These are phyloP conservation scores for Stereum hirsutum DNA, from an alignment of 1,284 basidiomycete species.

Conservation along the genomic window DNA sequence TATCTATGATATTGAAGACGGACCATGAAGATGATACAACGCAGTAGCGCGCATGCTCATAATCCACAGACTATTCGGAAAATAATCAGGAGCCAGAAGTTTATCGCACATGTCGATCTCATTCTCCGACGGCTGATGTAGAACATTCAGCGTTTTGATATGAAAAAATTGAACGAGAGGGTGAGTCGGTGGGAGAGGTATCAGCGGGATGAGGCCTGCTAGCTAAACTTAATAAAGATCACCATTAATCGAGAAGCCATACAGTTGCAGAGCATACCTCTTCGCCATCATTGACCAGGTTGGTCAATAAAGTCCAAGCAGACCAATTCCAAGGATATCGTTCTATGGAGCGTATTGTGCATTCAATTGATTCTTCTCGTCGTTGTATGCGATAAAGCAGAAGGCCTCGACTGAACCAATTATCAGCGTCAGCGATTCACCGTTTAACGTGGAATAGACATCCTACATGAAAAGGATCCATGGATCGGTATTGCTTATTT, in stretches of 20 bases:
- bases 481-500: constrained; percentile 54
- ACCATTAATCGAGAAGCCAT: not conserved
- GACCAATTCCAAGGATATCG: constrained; percentile 96
- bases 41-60: constrained; percentile 81
- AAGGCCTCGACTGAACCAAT: constrained; percentile 56
- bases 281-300: constrained; percentile 81
- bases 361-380: constrained; percentile 83
- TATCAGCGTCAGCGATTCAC: constrained; percentile 40
- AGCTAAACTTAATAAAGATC: constrained; percentile 31
- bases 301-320: constrained; percentile 77
- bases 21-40: constrained; percentile 86
- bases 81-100: constrained; percentile 61
- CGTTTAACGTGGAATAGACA: constrained; percentile 8
- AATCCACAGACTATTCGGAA: constrained; percentile 81
- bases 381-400: constrained; percentile 72
- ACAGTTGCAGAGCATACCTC: constrained; percentile 47
- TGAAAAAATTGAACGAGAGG: constrained; percentile 83
- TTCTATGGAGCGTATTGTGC: constrained; percentile 69
- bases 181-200: constrained; percentile 59
- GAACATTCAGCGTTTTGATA: constrained; percentile 81
- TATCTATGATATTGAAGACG: constrained; percentile 14
- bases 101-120: constrained; percentile 73
- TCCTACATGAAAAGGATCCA: constrained; percentile 81
- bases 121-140: constrained; percentile 82
- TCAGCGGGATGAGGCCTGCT: constrained; percentile 51